Base-by-base conservation (phyloP, 192 early-diverging fungal species). In the Backusella australiensis region DNA sequence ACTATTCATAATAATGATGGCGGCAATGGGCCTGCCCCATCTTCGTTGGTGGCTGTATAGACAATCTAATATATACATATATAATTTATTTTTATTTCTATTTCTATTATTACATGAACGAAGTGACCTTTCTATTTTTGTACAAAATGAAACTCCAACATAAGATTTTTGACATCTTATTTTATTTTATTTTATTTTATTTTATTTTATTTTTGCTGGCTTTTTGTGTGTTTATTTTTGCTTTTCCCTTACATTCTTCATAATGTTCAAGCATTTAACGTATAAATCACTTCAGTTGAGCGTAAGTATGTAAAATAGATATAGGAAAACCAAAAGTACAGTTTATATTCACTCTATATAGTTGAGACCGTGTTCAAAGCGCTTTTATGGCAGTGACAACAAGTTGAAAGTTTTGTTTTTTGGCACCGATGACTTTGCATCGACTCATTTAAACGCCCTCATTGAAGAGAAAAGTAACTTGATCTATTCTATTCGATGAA, bases 381-480 rank as follows among this genome's bases (percentile, higher is more conserved):
- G 56, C 29, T 63, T 63, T 29, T 63, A 63, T 63, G 56, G 11
- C 21, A 52, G 21, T n/a, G 72, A 21, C 32, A 35, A 26, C 21
- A 74, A 72, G 59, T 29, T 65, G 12, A 34, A 52, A 0, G 67
- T 96, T 4, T 78, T 98, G 17, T 98, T 97, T 79, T 97, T 97
- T 86, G 96, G 96, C 0, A 91, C 91, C 44, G 95, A 96, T 76
- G 85, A 92, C 34, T 98, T 97, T 83, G 92, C 93, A 6, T 82
- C 88, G 0, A 77, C 76, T 4, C 90, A 89, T 52, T 79, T 96
- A 35, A 76, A 86, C 21, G 82, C 85, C 6, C 78, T 97, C 46
- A 75, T 89, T 8, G 74, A 85, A 4, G 86, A 88, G 42, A 81
- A 87, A 81, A 14, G 85, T 89, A 72, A 39, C 41, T 34, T 19